These are phyloP conservation scores for Fusarium liriodendri DNA, from an alignment of 2,329 filamentous ascomycete genomes.

Conservation along the genomic window DNA sequence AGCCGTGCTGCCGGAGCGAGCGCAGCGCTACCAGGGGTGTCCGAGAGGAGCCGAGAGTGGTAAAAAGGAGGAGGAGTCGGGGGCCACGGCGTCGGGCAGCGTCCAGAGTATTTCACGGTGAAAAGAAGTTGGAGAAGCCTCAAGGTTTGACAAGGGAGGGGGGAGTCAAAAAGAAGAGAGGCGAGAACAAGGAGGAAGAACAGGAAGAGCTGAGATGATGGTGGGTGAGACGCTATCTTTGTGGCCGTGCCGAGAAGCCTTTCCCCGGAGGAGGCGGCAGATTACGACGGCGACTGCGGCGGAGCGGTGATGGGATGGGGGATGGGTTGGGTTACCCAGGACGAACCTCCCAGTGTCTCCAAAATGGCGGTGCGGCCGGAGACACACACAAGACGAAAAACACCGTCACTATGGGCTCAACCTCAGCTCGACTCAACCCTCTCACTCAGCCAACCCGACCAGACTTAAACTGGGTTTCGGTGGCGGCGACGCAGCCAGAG, in stretches of 20 bases:
- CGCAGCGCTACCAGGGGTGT: conserved; percentile 27
- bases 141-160: conserved; percentile 7
- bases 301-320: conserved; percentile 36
- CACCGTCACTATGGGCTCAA: not conserved
- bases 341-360: not conserved
- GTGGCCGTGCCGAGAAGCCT: conserved; percentile 26
- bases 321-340: not conserved
- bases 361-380: conserved; percentile 36
- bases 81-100: not conserved
- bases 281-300: conserved; percentile 46
- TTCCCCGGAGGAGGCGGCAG: conserved; percentile 39
- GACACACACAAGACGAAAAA: not conserved
- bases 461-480: conserved; percentile 34
- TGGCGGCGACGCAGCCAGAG: conserved; percentile 28
- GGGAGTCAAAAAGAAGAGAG: not conserved
- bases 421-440: not conserved
- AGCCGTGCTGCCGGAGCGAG: not conserved
- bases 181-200: not conserved
- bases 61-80: conserved; percentile 28
- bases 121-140: conserved; percentile 7
- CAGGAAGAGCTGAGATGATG: conserved; percentile 6
- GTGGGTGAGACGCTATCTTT: conserved; percentile 14
- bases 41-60: conserved; percentile 36
- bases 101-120: not conserved
- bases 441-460: conserved; percentile 18